Base-by-base conservation (phyloP, 768 basidiomycete species). In the Hypholoma sublateritium region DNA sequence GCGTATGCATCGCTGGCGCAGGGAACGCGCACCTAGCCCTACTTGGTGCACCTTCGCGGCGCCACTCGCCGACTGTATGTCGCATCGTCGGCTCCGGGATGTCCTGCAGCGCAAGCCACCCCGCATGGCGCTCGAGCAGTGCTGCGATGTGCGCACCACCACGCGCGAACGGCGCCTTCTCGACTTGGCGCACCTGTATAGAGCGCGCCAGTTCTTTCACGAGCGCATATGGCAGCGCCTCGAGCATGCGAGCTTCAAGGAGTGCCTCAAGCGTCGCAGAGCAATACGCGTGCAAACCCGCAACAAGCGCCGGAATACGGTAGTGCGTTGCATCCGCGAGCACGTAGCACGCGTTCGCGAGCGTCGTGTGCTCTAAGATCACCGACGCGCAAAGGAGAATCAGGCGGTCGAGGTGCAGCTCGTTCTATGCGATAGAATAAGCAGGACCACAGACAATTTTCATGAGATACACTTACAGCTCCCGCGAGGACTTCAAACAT, bases 401-500 rank as follows among this genome's bases (percentile, higher is more conserved):
- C 17, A 98, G 81, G 17, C 87, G 85, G 65, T 92, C 91, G n/a
- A 98, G 76, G 8, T 97, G 80, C 2, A 98, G 74, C 71, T 98
- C 94, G 60, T 89, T 95, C 89, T 95, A 59, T 4, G 6, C 24
- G 5, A 7, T 13, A 36, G 4, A 3, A 49, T 63, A 36, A 28
- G 51, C 25, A 14, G 46, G 4, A 17, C 28, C 9, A 14, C 17
- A 36, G 11, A 22, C n/a, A n/a, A n/a, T n/a, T n/a, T 17, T 13
- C 39, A 41, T 39, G 37, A 37, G 24, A 13, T 21, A 57, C 6
- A 25, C 83, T 69, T 68, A 95, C 93, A 35, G 95, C 93, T 16
- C 85, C 88, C 35, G 87, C 87, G 70, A 97, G 83, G 14, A 98
- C 86, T 19, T 88, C 84, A 59, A 97, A 93, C 73, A 94, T 82